Conservation (phyloP, 2,329 filamentous ascomycete species). For the Scleromitrula shiraiana region DNA sequence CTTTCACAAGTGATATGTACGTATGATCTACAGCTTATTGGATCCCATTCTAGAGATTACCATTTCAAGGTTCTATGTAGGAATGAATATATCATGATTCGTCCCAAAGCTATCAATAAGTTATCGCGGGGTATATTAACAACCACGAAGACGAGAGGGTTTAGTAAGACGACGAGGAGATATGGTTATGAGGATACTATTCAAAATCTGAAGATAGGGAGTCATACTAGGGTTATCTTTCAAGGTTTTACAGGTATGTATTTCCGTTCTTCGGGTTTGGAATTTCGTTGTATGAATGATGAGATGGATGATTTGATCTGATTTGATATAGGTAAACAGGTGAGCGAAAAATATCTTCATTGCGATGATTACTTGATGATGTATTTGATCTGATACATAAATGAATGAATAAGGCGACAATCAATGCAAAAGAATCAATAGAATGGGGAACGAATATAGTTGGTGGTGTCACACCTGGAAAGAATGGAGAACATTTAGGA, state of each 20-base stretch:
- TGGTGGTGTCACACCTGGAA: slow-evolving; percentile 66
- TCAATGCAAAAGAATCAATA: slow-evolving; percentile 68
- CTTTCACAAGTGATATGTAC: no score
- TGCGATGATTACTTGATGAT: background rate
- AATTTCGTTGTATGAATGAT: background rate
- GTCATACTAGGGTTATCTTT: slow-evolving; percentile 59
- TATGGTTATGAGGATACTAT: slow-evolving; percentile 45
- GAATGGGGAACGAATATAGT: slow-evolving; percentile 75
- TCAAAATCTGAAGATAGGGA: slow-evolving; percentile 57
- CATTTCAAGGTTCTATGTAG: no score
- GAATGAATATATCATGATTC: no score
- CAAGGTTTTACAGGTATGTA: slow-evolving; percentile 58
- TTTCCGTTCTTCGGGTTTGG: no score
- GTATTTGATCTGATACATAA: background rate
- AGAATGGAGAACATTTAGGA: slow-evolving; percentile 63
- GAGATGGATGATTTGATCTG: background rate
- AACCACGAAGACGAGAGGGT: slow-evolving; percentile 8
- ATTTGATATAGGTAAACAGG: slow-evolving; percentile 13
- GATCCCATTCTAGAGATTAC: no score
- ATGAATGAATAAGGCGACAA: slow-evolving; percentile 55
- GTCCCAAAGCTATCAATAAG: background rate
- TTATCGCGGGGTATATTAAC: slow-evolving; percentile 14
- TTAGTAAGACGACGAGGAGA: slow-evolving; percentile 15
- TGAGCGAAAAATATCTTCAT: slow-evolving; percentile 24
- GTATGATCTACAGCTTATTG: no score